These are phyloP conservation scores for Alternaria longipes DNA, from an alignment of 2,329 filamentous ascomycete genomes.

Conservation along the genomic window DNA sequence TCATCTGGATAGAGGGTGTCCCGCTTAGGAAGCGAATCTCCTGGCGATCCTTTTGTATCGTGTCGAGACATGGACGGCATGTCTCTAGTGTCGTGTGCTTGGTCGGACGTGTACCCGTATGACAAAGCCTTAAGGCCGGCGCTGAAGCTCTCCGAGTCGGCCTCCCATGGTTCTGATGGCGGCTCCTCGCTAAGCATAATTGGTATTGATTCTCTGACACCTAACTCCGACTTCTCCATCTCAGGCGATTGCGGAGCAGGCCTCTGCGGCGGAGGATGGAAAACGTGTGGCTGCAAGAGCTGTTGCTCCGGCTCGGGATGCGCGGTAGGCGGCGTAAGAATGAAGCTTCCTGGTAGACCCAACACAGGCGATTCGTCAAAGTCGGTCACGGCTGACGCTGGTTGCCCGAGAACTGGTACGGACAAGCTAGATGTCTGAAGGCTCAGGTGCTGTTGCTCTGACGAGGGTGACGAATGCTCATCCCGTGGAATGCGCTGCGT, in stretches of 20 bases:
- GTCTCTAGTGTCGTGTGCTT: conserved; percentile 21
- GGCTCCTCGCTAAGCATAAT: conserved; percentile 61
- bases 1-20: conserved; percentile 50
- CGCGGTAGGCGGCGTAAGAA: conserved; percentile 40
- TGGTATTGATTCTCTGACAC: conserved; percentile 64
- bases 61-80: conserved; percentile 31
- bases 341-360: conserved; percentile 72
- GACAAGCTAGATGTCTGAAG: conserved; percentile 40
- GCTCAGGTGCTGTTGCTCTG: conserved; percentile 33
- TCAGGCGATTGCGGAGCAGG: conserved; percentile 23
- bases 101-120: conserved; percentile 26
- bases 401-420: conserved; percentile 41
- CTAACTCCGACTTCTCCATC: conserved; percentile 55
- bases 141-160: conserved; percentile 16
- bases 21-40: conserved; percentile 44
- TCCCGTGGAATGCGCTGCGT: conserved; percentile 17
- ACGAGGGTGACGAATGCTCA: conserved; percentile 14
- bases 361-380: conserved; percentile 72
- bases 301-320: conserved; percentile 30
- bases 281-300: conserved; percentile 42
- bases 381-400: conserved; percentile 51
- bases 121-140: conserved; percentile 24
- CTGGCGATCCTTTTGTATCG: conserved; percentile 46
- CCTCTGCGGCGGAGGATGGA: conserved; percentile 29
- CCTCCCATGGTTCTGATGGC: conserved; percentile 22